A percentile compares a stretch with the other conserved stretches of the same genome.
Conservation (phyloP, 371 early-diverging fungal genomes). For the Mitosporidium daphniae region DNA sequence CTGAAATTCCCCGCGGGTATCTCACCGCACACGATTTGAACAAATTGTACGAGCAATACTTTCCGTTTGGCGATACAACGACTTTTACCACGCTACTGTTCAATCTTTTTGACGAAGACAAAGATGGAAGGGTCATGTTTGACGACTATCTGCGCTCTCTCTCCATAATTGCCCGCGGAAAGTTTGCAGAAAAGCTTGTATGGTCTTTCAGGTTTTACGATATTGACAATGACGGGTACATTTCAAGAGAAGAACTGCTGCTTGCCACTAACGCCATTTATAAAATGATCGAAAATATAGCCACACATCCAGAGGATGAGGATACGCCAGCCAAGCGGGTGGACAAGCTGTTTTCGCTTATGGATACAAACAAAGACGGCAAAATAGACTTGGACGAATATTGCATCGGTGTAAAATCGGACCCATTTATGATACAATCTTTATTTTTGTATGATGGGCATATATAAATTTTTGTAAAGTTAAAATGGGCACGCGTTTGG, state of each 20-base stretch:
- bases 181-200: conserved; percentile 39
- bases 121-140: conserved; percentile 52
- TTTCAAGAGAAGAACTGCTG: conserved; percentile 50
- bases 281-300: conserved; percentile 57
- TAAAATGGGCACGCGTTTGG: too few relatives aligned
- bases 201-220: conserved; percentile 40
- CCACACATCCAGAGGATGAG: conserved; percentile 50
- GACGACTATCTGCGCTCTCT: conserved; percentile 57
- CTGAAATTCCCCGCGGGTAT: conserved; percentile 50
- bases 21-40: conserved; percentile 45
- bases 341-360: conserved; percentile 40
- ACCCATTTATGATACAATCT: too few relatives aligned
- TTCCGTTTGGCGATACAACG: conserved; percentile 68
- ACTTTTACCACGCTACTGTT: conserved; percentile 57
- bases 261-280: conserved; percentile 57
- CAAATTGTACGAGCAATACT: conserved; percentile 70
- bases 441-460: too few relatives aligned
- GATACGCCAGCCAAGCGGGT: conserved; percentile 64
- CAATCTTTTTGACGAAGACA: conserved; percentile 44
- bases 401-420: too few relatives aligned
- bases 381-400: too few relatives aligned
- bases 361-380: too few relatives aligned
- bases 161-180: conserved; percentile 38
- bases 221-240: conserved; percentile 46
- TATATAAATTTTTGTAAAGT: too few relatives aligned